A percentile compares a stretch with the other conserved stretches of the same genome.
Conservation (phyloP, 768 basidiomycete genomes). For the Amanita pseudoporphyria region DNA sequence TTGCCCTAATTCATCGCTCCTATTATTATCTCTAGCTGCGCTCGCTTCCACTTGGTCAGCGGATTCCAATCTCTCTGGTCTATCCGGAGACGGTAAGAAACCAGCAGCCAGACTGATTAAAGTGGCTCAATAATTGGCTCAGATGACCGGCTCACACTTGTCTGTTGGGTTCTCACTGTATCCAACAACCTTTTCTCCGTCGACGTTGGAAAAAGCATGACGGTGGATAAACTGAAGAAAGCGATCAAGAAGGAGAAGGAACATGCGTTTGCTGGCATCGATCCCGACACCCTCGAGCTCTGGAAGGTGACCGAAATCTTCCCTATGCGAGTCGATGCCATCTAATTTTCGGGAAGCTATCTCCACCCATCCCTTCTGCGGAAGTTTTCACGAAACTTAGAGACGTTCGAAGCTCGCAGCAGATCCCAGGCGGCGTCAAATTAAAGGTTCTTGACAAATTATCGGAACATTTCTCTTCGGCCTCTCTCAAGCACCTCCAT, state of each 20-base stretch:
- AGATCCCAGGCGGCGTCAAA: slow-evolving; percentile 1
- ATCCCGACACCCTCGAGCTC: slow-evolving; percentile 8
- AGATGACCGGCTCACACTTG: slow-evolving; percentile 12
- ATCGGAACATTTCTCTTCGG: too few relatives aligned
- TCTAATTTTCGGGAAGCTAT: too few relatives aligned
- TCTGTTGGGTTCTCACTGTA: slow-evolving; percentile 12
- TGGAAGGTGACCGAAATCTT: slow-evolving; percentile 13
- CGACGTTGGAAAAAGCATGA: slow-evolving; percentile 11
- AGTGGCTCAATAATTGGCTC: slow-evolving; percentile 5
- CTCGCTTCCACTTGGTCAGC: too few relatives aligned
- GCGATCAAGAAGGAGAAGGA: slow-evolving; percentile 11
- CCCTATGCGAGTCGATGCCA: slow-evolving; percentile 3
- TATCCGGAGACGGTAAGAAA: slow-evolving; percentile 4
- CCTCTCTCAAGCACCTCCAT: slow-evolving; percentile 8
- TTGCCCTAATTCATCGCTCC: slow-evolving; percentile 3
- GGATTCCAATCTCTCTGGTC: slow-evolving; percentile 4
- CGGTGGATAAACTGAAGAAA: slow-evolving; percentile 9
- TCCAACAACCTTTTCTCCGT: slow-evolving; percentile 11
- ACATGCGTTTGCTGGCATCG: slow-evolving; percentile 9
- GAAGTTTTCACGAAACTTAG: not conserved
- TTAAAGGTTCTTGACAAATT: slow-evolving; percentile 6
- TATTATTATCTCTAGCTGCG: slow-evolving; percentile 1
- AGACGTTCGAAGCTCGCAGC: not conserved
- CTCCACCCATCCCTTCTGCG: too few relatives aligned
- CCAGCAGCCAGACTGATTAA: slow-evolving; percentile 8